Conservation (phyloP, 2,329 filamentous ascomycete genomes). For the Fusarium sterilihyphosum region DNA sequence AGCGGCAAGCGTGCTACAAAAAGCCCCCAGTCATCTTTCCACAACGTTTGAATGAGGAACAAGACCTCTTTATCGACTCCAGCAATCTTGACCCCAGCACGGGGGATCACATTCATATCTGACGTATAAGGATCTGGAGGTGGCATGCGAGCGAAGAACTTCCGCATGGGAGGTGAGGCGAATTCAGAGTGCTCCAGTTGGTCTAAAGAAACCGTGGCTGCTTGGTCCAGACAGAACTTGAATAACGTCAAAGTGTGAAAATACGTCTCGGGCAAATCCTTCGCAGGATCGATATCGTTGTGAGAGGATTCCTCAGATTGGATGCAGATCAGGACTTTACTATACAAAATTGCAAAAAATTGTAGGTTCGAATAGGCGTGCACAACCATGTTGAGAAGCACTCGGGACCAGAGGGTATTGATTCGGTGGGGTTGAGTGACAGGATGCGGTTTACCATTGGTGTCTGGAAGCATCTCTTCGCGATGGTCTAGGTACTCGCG, state of each 20-base stretch:
- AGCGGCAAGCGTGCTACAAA: neutral
- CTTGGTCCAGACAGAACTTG: neutral
- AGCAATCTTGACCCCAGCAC: neutral
- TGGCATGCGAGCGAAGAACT: neutral
- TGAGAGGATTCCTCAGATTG: neutral
- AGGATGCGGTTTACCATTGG: neutral
- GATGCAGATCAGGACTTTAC: neutral
- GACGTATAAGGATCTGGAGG: neutral
- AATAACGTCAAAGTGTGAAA: neutral
- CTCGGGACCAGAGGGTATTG: neutral
- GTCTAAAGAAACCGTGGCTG: neutral
- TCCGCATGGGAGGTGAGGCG: neutral
- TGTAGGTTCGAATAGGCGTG: neutral
- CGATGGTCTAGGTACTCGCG: conserved; percentile 57
- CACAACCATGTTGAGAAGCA: fast-evolving
- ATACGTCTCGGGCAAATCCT: neutral
- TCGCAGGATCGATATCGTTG: neutral
- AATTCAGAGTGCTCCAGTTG: neutral
- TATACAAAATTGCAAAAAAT: neutral
- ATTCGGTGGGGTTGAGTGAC: neutral
- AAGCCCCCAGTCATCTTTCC: neutral
- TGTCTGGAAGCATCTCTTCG: neutral
- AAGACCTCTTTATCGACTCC: neutral
- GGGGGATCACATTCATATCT: neutral
- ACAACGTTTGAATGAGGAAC: neutral